phyloP scores from a whole-genome alignment of 441 rosid genomes.

The Jatropha podagrica region DNA sequence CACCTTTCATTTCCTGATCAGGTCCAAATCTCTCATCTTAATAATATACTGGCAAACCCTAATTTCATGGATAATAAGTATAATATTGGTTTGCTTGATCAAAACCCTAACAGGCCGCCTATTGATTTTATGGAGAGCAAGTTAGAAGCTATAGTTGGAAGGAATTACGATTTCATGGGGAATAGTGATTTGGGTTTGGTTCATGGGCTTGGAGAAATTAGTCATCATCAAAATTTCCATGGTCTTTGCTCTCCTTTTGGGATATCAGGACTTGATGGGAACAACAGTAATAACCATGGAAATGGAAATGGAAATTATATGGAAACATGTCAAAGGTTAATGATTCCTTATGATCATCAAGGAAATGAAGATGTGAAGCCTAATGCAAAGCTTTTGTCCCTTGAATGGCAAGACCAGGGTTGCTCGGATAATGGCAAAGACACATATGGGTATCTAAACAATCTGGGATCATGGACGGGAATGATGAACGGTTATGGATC shows the following conservation, averaged over 20 bases:
- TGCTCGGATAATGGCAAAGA: slow-evolving; percentile 57
- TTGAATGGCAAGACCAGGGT: slow-evolving; percentile 82
- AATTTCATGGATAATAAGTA: slow-evolving; percentile 28
- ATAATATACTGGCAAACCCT: slow-evolving; percentile 32
- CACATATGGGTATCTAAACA: slow-evolving; percentile 50
- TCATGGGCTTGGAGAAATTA: slow-evolving; percentile 45
- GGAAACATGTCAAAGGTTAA: slow-evolving; percentile 62
- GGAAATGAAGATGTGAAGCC: slow-evolving; percentile 66
- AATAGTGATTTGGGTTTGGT: slow-evolving; percentile 48
- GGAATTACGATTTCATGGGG: slow-evolving; percentile 65
- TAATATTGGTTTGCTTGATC: slow-evolving; percentile 37
- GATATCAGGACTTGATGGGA: slow-evolving; percentile 39
- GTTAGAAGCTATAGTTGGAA: slow-evolving; percentile 54
- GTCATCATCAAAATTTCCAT: slow-evolving; percentile 31
- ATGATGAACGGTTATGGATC: slow-evolving; percentile 70
- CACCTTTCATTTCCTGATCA: slow-evolving; percentile 58
- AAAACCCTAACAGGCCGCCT: slow-evolving; percentile 43
- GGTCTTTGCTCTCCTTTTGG: slow-evolving; percentile 45
- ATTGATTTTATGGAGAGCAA: slow-evolving; percentile 76
- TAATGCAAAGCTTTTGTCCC: slow-evolving; percentile 62
- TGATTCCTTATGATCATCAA: slow-evolving; percentile 52
- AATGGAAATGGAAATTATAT: slow-evolving; percentile 33
- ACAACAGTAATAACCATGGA: slow-evolving; percentile 9
- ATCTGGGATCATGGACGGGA: slow-evolving; percentile 73
- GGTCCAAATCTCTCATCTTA: slow-evolving; percentile 55